These are phyloP conservation scores for Sclerotinia sclerotiorum DNA, from an alignment of 2,329 filamentous ascomycete genomes.

Conservation along the genomic window DNA sequence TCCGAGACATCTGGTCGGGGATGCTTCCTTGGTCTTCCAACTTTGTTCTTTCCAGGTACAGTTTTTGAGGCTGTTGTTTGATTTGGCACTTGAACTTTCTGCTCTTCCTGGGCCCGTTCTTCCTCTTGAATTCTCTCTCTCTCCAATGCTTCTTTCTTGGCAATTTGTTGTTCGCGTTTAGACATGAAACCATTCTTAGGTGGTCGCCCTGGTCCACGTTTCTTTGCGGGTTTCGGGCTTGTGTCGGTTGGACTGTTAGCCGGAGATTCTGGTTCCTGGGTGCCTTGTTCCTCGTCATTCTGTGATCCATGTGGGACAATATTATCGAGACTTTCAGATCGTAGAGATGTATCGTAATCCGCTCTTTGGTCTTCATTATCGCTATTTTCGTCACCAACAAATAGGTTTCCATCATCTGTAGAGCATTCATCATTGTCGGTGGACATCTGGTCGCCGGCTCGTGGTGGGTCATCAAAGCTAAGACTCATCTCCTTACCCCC, in stretches of 20 bases:
- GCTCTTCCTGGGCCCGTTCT: slow-evolving; percentile 48
- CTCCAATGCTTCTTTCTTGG: slow-evolving; percentile 53
- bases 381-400: slow-evolving; percentile 31
- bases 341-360: slow-evolving; percentile 20
- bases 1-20: slow-evolving; percentile 53
- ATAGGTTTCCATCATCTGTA: slow-evolving; percentile 31
- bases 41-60: slow-evolving; percentile 54
- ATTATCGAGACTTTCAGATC: slow-evolving; percentile 23
- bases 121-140: slow-evolving; percentile 57
- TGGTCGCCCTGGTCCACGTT: slow-evolving; percentile 73
- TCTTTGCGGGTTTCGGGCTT: slow-evolving; percentile 40
- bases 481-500: slow-evolving; percentile 69
- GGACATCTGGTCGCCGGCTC: slow-evolving; percentile 52
- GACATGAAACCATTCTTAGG: slow-evolving; percentile 84
- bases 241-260: slow-evolving; percentile 26
- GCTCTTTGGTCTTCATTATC: slow-evolving; percentile 33
- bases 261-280: slow-evolving; percentile 21
- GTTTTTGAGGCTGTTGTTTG: slow-evolving; percentile 48
- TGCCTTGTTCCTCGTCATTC: slow-evolving; percentile 40
- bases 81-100: slow-evolving; percentile 43
- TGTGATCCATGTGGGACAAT: slow-evolving; percentile 36
- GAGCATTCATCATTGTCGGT: slow-evolving; percentile 24
- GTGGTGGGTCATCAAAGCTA: slow-evolving; percentile 64
- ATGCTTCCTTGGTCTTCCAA: slow-evolving; percentile 64
- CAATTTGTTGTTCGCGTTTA: slow-evolving; percentile 67